These are phyloP conservation scores for Phanerodontia chrysosporium DNA, from an alignment of 768 basidiomycete genomes.

Conservation along the genomic window DNA sequence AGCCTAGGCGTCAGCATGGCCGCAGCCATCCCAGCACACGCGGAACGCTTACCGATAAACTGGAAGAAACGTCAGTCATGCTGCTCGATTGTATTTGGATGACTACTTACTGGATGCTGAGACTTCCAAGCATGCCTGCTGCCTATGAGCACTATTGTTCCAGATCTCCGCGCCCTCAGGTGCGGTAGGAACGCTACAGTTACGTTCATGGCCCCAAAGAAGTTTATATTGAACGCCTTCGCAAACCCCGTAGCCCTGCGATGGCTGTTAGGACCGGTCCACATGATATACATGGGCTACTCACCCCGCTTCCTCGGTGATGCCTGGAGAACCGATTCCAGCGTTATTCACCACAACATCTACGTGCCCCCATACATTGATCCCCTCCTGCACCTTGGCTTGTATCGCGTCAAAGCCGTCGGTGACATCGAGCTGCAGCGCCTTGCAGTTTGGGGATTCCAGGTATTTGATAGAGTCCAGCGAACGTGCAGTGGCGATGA, in stretches of 20 bases:
- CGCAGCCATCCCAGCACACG: not conserved
- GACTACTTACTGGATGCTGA: conserved; percentile 25
- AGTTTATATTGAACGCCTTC: conserved; percentile 33
- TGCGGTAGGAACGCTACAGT: conserved; percentile 37
- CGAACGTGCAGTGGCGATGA: conserved; percentile 53
- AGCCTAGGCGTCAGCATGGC: not conserved
- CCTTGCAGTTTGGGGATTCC: conserved; percentile 20
- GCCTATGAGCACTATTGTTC: conserved; percentile 31
- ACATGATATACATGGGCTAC: not conserved
- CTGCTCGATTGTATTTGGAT: not conserved
- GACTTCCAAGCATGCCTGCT: conserved; percentile 30
- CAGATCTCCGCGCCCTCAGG: conserved; percentile 27
- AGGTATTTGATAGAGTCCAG: conserved; percentile 32
- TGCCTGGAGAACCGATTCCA: conserved; percentile 33
- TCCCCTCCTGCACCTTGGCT: conserved; percentile 30
- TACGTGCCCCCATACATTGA: conserved; percentile 26
- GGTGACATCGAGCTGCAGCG: conserved; percentile 49
- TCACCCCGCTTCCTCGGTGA: conserved; percentile 40
- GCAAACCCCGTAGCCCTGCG: conserved; percentile 16
- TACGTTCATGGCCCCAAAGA: conserved; percentile 37
- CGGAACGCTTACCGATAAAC: not conserved
- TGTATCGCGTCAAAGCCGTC: conserved; percentile 30
- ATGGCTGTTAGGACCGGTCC: not conserved
- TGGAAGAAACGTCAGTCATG: not conserved
- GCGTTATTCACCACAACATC: conserved; percentile 41